phyloP scores from a whole-genome alignment of 495 filamentous ascomycete species.

The Neurospora pannonica region DNA sequence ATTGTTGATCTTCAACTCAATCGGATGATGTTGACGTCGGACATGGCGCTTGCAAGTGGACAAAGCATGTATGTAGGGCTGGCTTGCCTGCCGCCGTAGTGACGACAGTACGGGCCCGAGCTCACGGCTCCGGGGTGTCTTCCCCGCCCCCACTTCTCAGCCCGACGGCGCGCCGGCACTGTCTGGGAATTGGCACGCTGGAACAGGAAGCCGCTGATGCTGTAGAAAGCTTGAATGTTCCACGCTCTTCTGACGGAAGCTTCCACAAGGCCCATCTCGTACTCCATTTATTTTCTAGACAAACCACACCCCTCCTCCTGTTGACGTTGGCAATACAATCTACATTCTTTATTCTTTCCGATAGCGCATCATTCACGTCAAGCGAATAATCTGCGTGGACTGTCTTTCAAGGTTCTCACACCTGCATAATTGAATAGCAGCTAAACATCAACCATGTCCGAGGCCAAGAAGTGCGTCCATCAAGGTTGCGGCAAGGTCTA shows the following conservation, averaged over 20 bases:
- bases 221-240: neutral
- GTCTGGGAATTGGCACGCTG: neutral
- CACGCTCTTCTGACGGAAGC: neutral
- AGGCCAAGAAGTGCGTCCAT: constrained; percentile 81
- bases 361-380: neutral
- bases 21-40: neutral
- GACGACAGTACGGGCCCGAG: neutral
- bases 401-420: neutral
- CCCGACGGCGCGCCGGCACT: neutral
- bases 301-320: neutral
- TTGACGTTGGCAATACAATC: neutral
- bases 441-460: constrained; percentile 39
- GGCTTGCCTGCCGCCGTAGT: neutral
- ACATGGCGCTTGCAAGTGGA: neutral
- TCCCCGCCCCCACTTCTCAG: neutral
- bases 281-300: neutral
- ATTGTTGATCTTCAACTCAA: neutral
- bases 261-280: neutral
- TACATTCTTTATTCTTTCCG: neutral
- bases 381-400: neutral
- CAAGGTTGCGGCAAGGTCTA: constrained; percentile 90
- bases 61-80: neutral
- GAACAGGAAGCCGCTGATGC: neutral
- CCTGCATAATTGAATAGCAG: neutral
- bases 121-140: neutral